Evolutionary conservation across 1,284 basidiomycete species (phyloP), one percentile per base, ranked within the genome.

Genomic region (Sporisorium sorghi): DNA sequence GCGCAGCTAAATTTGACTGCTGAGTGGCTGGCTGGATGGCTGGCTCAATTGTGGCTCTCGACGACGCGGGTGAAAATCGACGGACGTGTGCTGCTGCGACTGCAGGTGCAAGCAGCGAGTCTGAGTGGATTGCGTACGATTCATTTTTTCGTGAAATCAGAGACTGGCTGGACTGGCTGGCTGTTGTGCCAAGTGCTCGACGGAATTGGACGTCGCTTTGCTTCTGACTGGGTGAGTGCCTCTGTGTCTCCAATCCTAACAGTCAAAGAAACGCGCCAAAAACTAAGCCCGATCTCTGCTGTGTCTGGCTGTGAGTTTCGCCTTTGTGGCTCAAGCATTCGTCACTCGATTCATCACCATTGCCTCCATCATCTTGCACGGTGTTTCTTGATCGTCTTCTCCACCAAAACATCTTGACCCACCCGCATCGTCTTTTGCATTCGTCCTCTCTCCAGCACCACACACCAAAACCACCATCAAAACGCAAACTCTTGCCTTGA

Each of bases 31-130:
- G 24, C 43, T 26, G 17, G 12, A 28, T 57, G 47, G 26, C 28
- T 46, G 40, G 50, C 28, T 48, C 39, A 30, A n/a, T n/a, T n/a
- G n/a, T n/a, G n/a, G n/a, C n/a, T n/a, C n/a, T n/a, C n/a, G n/a
- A n/a, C n/a, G 57, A 42, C 47, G 28, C 54, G 44, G 35, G 11
- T 35, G 24, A 17, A 39, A 62, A 52, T 52, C 59, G 52, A 62
- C 49, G 44, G 48, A 30, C 40, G 59, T 53, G 51, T n/a, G n/a
- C n/a, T n/a, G n/a, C n/a, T n/a, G n/a, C n/a, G n/a, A n/a, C 51
- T 28, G 12, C 42, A 44, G 42, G 5, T 42, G 39, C 35, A 35
- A 54, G 19, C 19, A 14, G 32, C 12, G 32, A 33, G n/a, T n/a
- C n/a, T 30, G 28, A 30, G 28, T 30, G 28, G 28, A 33, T 33